Evolutionary conservation across 129 eudicot species (phyloP), one percentile per base, ranked within the genome.

Genomic region (Flaveria linearis): DNA sequence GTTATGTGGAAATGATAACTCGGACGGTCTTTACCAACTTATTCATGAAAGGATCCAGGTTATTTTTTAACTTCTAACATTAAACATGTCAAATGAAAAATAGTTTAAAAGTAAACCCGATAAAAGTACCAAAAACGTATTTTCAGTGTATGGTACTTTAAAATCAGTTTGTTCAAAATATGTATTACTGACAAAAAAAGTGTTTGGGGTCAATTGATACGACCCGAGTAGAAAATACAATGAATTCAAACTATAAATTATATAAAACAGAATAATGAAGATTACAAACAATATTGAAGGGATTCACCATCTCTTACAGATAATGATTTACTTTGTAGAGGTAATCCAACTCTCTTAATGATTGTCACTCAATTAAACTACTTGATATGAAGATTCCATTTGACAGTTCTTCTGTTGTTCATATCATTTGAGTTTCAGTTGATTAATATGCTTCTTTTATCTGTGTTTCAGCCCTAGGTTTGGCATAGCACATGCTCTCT

Each of bases 401-500:
- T 53, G 36, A 33, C 41, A 11, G 50, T 17, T 63, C 12, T 3
- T 53, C 10, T 36, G 41, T 30, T 23, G 10, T 39, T 69, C 8
- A 43, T 80, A 33, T 63, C 30, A 58, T 56, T 13, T 58, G 55
- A 62, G 68, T 69, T 55, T 26, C 56, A 69, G 12, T 41, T 78
- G 60, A 58, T 20, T 26, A 39, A 4, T 15, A 14, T 69, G 30
- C 25, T 58, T 58, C 9, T 9, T 3, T 23, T 60, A 5, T 5
- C 0, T 75, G 39, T 68, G 53, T 73, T 67, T 18, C 89, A 93
- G 98, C 39, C 98, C 97, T 78, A 91, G 98, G 83, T 93, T 93
- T 87, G 98, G 98, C 11, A 88, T 93, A 80, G 98, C 98, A 22
- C 98, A 93, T 84, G 98, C 98, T 39, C 97, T 90, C 12, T 93